These are phyloP conservation scores for Isoetes taiwanensis DNA, from an alignment of 75 land plant species.

Conservation along the genomic window DNA sequence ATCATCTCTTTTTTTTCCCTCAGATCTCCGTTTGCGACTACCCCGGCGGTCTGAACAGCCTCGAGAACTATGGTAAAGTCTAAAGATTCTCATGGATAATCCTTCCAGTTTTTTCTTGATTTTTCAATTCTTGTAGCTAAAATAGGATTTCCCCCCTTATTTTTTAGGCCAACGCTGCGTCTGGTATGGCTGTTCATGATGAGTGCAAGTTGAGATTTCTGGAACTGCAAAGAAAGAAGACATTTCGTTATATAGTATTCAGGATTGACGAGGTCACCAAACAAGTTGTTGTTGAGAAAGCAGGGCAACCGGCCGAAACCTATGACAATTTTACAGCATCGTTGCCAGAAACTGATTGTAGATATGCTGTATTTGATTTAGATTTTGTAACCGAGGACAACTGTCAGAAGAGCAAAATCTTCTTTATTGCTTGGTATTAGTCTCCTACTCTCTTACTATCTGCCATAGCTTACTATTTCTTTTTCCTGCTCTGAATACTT, in stretches of 20 bases:
- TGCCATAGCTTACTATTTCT: no score
- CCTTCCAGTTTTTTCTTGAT: no score
- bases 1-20: no score
- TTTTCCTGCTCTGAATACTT: no score
- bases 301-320: slow-evolving; percentile 26
- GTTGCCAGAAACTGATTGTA: slow-evolving; percentile 35
- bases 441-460: no score
- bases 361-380: slow-evolving; percentile 47
- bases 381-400: slow-evolving; percentile 43
- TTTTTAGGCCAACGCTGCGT: slow-evolving; percentile 44
- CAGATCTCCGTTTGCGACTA: no score
- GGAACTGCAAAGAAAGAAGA: slow-evolving; percentile 45
- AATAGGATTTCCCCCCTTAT: no score
- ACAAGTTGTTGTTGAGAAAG: slow-evolving; percentile 32
- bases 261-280: slow-evolving; percentile 36
- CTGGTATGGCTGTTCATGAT: slow-evolving; percentile 43
- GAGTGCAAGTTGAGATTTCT: slow-evolving; percentile 34
- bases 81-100: no score
- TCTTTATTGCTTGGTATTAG: slow-evolving; percentile 53
- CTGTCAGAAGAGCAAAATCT: slow-evolving; percentile 49
- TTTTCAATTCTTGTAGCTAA: no score
- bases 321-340: slow-evolving; percentile 34
- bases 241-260: slow-evolving; percentile 34
- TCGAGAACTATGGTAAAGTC: no score
- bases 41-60: no score